These are phyloP conservation scores for Verticillium nubilum DNA, from an alignment of 2,329 filamentous ascomycete genomes.

Conservation along the genomic window DNA sequence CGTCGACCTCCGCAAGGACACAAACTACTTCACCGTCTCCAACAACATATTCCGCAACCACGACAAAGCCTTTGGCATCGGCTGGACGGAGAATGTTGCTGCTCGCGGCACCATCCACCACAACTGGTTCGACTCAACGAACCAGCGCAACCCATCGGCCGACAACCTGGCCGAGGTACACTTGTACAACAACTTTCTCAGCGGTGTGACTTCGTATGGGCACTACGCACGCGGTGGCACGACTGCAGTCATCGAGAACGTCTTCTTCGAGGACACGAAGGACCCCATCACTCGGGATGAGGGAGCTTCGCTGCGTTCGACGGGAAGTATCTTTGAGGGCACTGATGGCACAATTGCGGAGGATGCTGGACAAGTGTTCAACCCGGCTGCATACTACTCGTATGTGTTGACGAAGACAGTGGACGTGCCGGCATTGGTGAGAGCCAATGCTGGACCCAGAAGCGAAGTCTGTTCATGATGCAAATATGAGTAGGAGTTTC, in stretches of 20 bases:
- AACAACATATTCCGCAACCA: constrained; percentile 14
- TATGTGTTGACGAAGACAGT: constrained; percentile 6
- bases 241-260: constrained; percentile 10
- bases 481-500: not conserved
- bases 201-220: constrained; percentile 8
- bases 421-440: constrained; percentile 8
- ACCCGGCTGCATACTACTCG: constrained; percentile 2
- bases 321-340: constrained; percentile 6
- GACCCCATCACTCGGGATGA: constrained; percentile 8
- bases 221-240: constrained; percentile 11
- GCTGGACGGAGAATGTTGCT: constrained; percentile 13
- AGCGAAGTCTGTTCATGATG: constrained; percentile 4
- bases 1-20: constrained; percentile 11
- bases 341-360: constrained; percentile 6
- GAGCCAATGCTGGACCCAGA: constrained; percentile 6
- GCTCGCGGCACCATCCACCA: constrained; percentile 10
- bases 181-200: constrained; percentile 13
- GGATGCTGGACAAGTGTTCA: constrained; percentile 5
- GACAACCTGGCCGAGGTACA: constrained; percentile 11
- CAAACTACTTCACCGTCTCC: constrained; percentile 13
- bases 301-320: not conserved
- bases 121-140: constrained; percentile 13
- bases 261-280: constrained; percentile 11
- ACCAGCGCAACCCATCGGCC: constrained; percentile 11
- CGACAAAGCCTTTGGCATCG: constrained; percentile 13